Percentiles rank a stretch among this genome's conserved stretches.
phyloP scores from a whole-genome alignment of 169 alveolate species.

The Toxoplasma gondii region DNA sequence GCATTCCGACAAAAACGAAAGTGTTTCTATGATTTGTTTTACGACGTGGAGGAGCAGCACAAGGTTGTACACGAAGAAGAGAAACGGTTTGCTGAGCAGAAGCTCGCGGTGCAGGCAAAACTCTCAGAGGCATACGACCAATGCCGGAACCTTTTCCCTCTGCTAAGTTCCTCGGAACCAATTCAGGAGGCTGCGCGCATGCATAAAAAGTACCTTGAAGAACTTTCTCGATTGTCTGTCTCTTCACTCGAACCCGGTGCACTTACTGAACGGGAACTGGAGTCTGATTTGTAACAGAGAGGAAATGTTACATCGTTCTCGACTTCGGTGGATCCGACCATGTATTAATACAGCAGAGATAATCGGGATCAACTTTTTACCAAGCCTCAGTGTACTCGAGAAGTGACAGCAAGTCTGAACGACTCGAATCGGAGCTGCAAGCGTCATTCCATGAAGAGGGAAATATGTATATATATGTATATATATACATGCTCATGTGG shows the following conservation, averaged over 20 bases:
- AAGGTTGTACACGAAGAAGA: neutral
- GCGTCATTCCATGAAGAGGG: too few species aligned
- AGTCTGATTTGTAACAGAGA: neutral
- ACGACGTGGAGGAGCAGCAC: neutral
- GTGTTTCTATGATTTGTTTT: neutral
- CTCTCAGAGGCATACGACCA: conserved; percentile 2
- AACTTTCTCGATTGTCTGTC: neutral
- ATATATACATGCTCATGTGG: too few species aligned
- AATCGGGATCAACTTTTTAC: too few species aligned
- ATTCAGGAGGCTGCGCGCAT: neutral
- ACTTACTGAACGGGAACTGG: conserved; percentile 1
- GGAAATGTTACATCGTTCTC: neutral
- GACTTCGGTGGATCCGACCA: neutral
- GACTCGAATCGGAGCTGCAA: too few species aligned
- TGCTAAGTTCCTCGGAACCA: neutral
- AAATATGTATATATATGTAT: too few species aligned
- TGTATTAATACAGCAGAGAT: too few species aligned
- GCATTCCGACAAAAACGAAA: neutral
- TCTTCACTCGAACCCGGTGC: conserved; percentile 21
- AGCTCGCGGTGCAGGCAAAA: neutral
- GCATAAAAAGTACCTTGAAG: neutral
- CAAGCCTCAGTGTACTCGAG: too few species aligned
- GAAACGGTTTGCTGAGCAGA: neutral
- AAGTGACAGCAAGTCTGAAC: too few species aligned
- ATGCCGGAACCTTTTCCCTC: neutral